Evolutionary conservation across 2,329 filamentous ascomycete species (phyloP).

Genomic region (Penicillium sp.): DNA sequence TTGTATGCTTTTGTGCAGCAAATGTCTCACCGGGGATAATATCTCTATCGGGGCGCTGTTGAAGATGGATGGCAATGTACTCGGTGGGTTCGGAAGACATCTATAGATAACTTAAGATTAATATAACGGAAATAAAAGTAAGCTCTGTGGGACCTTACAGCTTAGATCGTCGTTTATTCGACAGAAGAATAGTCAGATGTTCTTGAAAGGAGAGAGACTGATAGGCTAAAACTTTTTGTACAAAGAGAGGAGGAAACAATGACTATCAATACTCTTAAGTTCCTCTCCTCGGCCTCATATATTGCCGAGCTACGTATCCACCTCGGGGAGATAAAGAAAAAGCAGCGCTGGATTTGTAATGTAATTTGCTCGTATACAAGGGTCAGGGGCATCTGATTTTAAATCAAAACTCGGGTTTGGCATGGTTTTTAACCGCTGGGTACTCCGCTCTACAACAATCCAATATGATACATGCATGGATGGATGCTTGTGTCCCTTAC

Average conservation of each 20-base stretch:
- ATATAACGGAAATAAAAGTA: background rate
- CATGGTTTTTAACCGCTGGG: no score
- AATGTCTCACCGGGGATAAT: background rate
- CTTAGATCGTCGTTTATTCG: slow-evolving; percentile 21
- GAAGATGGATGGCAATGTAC: background rate
- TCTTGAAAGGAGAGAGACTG: no score
- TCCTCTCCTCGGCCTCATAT: no score
- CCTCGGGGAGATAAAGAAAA: background rate
- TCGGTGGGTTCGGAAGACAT: background rate
- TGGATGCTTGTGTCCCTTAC: no score
- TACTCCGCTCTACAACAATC: no score
- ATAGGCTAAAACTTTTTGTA: background rate
- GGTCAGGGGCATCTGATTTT: background rate
- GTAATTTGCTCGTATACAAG: background rate
- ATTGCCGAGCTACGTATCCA: background rate
- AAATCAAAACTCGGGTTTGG: background rate
- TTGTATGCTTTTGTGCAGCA: background rate
- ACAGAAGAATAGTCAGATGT: slow-evolving; percentile 29
- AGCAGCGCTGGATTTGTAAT: background rate
- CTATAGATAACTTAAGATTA: background rate
- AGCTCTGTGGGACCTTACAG: background rate
- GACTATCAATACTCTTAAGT: no score
- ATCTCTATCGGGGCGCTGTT: background rate
- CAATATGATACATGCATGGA: no score
- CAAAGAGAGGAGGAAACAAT: background rate